phyloP scores from a whole-genome alignment of 2,329 filamentous ascomycete genomes.

The Penicillium fuscoglaucum region DNA sequence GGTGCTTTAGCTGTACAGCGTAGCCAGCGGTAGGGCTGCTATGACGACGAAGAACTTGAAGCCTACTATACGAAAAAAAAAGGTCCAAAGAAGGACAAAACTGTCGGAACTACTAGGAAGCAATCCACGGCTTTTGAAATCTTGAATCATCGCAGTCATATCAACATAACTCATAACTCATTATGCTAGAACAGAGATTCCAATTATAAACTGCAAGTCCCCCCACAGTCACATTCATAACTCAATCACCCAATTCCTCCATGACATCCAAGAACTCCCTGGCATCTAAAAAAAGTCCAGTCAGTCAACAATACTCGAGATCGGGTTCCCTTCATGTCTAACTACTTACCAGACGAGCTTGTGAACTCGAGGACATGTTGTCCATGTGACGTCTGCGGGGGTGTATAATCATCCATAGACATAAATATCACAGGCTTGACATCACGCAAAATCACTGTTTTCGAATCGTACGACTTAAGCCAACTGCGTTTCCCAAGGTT shows the following conservation, averaged over 20 bases:
- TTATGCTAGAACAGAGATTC: constrained; percentile 10
- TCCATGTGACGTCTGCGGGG: constrained; percentile 37
- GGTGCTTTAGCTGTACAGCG: neutral
- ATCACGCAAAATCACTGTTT: constrained; percentile 51
- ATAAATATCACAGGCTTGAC: constrained; percentile 55
- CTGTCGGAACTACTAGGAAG: neutral
- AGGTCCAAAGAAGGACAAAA: neutral
- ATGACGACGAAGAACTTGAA: neutral
- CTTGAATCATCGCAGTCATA: constrained; percentile 25
- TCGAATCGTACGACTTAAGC: constrained; percentile 47
- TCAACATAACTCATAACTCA: constrained; percentile 25
- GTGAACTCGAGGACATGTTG: constrained; percentile 45
- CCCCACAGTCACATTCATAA: neutral
- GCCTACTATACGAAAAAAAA: neutral
- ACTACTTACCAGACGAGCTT: constrained; percentile 31
- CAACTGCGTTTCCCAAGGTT: constrained; percentile 50
- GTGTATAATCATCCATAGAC: constrained; percentile 49
- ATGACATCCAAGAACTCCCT: constrained; percentile 40
- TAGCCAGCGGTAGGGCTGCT: neutral
- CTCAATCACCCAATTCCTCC: constrained; percentile 25
- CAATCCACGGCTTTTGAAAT: constrained; percentile 16
- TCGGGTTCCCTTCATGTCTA: too few species aligned
- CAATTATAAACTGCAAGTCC: neutral
- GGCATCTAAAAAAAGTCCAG: constrained; percentile 36
- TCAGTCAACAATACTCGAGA: constrained; percentile 9